Conservation (phyloP, 1,139 yeast species). For the Sugiyamaella pinicola region DNA sequence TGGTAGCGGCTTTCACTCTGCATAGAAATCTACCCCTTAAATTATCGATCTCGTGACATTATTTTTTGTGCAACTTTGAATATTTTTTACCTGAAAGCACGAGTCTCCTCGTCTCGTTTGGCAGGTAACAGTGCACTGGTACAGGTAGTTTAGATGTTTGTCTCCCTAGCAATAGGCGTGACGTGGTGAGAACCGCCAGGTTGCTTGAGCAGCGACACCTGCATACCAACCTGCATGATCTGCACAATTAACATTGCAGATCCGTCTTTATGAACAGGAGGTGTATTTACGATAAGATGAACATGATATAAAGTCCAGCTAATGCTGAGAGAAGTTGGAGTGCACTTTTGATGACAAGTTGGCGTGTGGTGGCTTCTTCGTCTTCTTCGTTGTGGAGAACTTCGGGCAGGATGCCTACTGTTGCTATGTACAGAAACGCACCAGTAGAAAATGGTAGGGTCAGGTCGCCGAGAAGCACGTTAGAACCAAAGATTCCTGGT, state of each 20-base stretch:
- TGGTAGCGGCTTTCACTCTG: too few relatives aligned
- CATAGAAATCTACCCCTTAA: too few relatives aligned
- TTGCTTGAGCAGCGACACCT: not conserved
- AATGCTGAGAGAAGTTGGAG: constrained; percentile 50
- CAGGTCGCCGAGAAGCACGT: constrained; percentile 52
- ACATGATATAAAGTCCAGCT: constrained; percentile 56
- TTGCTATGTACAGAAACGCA: constrained; percentile 66
- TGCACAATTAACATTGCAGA: not conserved
- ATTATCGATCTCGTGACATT: too few relatives aligned
- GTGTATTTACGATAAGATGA: constrained; percentile 46
- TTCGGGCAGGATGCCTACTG: constrained; percentile 68
- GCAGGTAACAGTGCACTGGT: too few relatives aligned
- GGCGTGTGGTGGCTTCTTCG: constrained; percentile 33
- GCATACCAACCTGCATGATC: not conserved
- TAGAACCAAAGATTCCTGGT: constrained; percentile 52
- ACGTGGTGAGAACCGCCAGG: not conserved
- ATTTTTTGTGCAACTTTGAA: too few relatives aligned
- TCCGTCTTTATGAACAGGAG: not conserved
- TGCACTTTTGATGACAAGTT: constrained; percentile 45
- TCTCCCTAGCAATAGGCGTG: too few relatives aligned
- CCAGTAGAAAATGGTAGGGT: constrained; percentile 74
- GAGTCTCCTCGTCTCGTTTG: too few relatives aligned
- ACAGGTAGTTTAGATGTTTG: too few relatives aligned
- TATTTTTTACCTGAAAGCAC: too few relatives aligned
- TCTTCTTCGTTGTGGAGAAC: constrained; percentile 50